Base-by-base conservation (phyloP, 768 basidiomycete species). In the Rhizopogon salebrosus region DNA sequence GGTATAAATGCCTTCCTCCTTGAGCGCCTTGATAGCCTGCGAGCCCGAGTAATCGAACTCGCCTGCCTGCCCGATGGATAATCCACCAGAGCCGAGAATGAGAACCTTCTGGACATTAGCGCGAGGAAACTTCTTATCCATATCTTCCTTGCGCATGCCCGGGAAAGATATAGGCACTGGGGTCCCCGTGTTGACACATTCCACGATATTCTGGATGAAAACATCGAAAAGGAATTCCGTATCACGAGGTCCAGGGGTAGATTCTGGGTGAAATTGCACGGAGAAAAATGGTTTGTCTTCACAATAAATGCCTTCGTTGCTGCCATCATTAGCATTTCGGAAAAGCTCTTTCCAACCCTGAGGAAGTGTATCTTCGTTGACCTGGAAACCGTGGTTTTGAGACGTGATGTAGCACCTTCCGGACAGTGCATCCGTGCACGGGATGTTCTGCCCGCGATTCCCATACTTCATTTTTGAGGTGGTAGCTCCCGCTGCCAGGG, bases 401-500 rank as follows among this genome's bases (percentile, higher is more conserved):
- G 90, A 93, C 36, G 97, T 99, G 75, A 99, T 98, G 70, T 98
- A 99, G 75, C 97, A 99, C 51, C 97, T 79, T 27, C 95, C 97
- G 45, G 91, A 92, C 51, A 95, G 79, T 38, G 88, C 80, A 67
- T 94, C 92, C 16, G 92, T 98, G 68, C 95, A 98, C 3, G 97
- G 97, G 65, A 99, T 92, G 70, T 99, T 99, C 68, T 98, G 94
- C 4, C 97, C 97, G 57, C 97, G 92, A 65, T 99, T 99, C 36
- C 97, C 97, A 68, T 98, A 98, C 75, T 98, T 98, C 94, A 99
- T 98, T 73, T 99, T 99, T 35, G 91, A 92, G 5, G 97, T 98
- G 56, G 78, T 81, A 5, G 93, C 95, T 31, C 97, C 97, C 1
- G 91, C 87, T 27, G 97, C 97, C 55, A 98, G 82, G 6, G 95